Base-by-base conservation (phyloP, 2,329 filamentous ascomycete genomes). In the Claviceps paspali region DNA sequence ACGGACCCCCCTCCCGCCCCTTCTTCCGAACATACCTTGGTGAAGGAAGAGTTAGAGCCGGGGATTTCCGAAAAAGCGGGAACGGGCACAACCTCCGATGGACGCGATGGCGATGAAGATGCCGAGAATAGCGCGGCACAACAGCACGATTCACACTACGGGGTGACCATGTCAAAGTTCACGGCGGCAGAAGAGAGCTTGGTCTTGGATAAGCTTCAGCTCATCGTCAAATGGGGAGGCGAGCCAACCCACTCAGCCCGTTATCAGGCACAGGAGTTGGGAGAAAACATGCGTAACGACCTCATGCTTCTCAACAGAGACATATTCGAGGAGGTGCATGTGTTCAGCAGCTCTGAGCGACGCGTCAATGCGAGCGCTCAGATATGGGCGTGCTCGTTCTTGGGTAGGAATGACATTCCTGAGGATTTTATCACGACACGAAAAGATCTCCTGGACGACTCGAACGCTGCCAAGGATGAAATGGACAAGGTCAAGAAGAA, bases 401-500 rank as follows among this genome's bases (percentile, higher is more conserved):
- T 96, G 30, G 82, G 85, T 35, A 76, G 84, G 52, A 85, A 92
- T 54, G 82, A 95, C 38, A 67, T 95, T 12, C 75, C 82, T 0
- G 75, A 84, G 18, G 83, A 93, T 49, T 85, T 84, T 45, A 93
- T 98, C 44, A 81, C 77, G 24, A 79, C 96, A 39, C 79, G 91
- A 37, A 98, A 98, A 55, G 87, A 96, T 58, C 70, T 98, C 6
- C 65, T 98, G 3, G 91, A 98, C 55, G 91, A 98, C 54, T 96
- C 87, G 0, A 98, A 98, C 56, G 91, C 91, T 4, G 91, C 91
- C 40, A 98, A 98, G 57, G 91, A 98, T 55, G 86, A 94, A 52
- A 98, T 95, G 82, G 92, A 98, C 61, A 95, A 94, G 60, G 91
- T 98, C 39, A 98, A 98, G 70, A 98, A 98, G 73, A 95, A 93